Evolutionary conservation across 2,329 filamentous ascomycete genomes (phyloP).

Genomic region (Diaporthe ilicicola): DNA sequence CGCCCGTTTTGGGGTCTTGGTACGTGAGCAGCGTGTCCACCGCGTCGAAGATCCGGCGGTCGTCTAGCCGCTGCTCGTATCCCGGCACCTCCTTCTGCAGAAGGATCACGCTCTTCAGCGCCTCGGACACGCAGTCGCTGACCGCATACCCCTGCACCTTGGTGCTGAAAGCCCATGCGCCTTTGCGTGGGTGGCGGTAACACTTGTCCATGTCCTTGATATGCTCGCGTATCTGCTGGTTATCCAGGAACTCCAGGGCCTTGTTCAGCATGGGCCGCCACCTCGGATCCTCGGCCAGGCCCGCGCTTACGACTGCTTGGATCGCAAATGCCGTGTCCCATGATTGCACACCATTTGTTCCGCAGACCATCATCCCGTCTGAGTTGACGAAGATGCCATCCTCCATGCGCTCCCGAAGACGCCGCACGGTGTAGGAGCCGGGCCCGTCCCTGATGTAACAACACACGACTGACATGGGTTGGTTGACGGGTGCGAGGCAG

Average conservation of each 20-base stretch:
- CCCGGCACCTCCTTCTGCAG: constrained; percentile 77
- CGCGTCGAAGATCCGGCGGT: constrained; percentile 83
- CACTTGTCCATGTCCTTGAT: constrained; percentile 78
- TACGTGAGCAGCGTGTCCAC: constrained; percentile 91
- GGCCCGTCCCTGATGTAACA: constrained; percentile 88
- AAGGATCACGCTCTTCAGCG: constrained; percentile 81
- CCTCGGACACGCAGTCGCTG: constrained; percentile 93
- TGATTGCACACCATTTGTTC: constrained; percentile 96
- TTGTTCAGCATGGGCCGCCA: constrained; percentile 86
- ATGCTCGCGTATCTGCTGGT: constrained; percentile 90
- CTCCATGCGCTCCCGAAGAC: constrained; percentile 81
- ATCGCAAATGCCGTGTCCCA: constrained; percentile 96
- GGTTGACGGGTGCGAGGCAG: constrained; percentile 87
- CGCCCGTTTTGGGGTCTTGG: constrained; percentile 82
- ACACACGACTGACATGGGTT: constrained; percentile 86
- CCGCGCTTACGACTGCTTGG: constrained; percentile 81
- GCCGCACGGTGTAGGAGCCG: constrained; percentile 73
- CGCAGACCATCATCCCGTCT: constrained; percentile 94
- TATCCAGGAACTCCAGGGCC: constrained; percentile 85
- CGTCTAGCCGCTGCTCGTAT: constrained; percentile 78
- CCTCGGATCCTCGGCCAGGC: constrained; percentile 77
- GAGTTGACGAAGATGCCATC: constrained; percentile 93
- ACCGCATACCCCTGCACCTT: constrained; percentile 93
- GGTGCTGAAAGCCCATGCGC: constrained; percentile 96
- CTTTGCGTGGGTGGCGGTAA: constrained; percentile 91